These are phyloP conservation scores for Fusarium chaquense DNA, from an alignment of 2,329 filamentous ascomycete genomes.

Conservation along the genomic window DNA sequence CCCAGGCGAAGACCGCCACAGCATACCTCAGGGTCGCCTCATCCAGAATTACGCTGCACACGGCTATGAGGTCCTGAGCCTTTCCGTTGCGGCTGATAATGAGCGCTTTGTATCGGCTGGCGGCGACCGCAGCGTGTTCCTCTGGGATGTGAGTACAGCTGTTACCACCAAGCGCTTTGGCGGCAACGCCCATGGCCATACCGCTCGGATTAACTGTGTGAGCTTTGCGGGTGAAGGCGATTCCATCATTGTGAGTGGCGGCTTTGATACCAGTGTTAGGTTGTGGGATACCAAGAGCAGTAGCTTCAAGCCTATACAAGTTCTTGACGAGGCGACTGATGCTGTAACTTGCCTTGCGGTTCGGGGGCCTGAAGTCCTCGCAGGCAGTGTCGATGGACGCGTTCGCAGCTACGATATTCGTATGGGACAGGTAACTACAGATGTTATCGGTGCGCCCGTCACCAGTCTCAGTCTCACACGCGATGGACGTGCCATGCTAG, in stretches of 20 bases:
- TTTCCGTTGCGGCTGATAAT: slow-evolving; percentile 81
- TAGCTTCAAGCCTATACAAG: slow-evolving; percentile 75
- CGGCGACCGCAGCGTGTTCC: slow-evolving; percentile 89
- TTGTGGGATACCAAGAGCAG: slow-evolving; percentile 77
- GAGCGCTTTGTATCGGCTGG: slow-evolving; percentile 87
- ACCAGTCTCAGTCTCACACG: slow-evolving; percentile 79
- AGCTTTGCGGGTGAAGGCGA: slow-evolving; percentile 83
- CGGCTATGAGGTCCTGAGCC: slow-evolving; percentile 89
- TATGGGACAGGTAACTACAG: slow-evolving; percentile 76
- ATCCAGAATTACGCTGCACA: slow-evolving; percentile 92
- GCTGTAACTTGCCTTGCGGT: slow-evolving; percentile 67
- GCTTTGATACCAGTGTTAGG: slow-evolving; percentile 80
- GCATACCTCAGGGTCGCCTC: slow-evolving; percentile 66
- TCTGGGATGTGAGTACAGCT: slow-evolving; percentile 92
- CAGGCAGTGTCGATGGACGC: slow-evolving; percentile 86
- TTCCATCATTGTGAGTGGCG: slow-evolving; percentile 76
- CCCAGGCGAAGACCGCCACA: slow-evolving; percentile 45
- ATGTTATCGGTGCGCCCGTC: slow-evolving; percentile 78
- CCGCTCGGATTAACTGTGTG: slow-evolving; percentile 80
- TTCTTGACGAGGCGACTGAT: slow-evolving; percentile 78
- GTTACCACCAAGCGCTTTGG: slow-evolving; percentile 81
- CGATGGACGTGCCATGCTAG: slow-evolving; percentile 80
- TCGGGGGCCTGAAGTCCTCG: slow-evolving; percentile 70
- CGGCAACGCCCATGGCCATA: slow-evolving; percentile 71
- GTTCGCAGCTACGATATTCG: slow-evolving; percentile 86